These are phyloP conservation scores for Jatropha curcas DNA, from an alignment of 345 rosid species.

Conservation along the genomic window DNA sequence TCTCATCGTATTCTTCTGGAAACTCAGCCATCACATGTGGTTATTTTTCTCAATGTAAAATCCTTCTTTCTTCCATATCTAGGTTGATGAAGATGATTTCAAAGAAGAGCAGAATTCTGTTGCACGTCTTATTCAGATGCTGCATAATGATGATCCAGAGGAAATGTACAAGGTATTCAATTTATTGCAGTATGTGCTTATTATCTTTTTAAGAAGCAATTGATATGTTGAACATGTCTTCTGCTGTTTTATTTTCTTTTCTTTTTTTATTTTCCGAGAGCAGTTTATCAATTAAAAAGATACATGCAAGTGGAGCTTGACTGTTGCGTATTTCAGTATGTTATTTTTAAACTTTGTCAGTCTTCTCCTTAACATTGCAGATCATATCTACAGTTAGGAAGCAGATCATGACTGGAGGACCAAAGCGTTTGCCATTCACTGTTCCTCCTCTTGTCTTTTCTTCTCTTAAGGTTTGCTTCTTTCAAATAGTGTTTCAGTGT, in stretches of 20 bases:
- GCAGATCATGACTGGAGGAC: conserved; percentile 89
- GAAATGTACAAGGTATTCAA: conserved; percentile 92
- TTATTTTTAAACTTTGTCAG: background rate
- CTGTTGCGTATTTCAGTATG: background rate
- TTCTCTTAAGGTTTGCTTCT: conserved; percentile 71
- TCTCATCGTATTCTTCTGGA: background rate
- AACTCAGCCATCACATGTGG: background rate
- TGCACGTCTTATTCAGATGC: conserved; percentile 91
- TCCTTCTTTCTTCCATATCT: conserved; percentile 10
- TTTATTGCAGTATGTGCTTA: conserved; percentile 7
- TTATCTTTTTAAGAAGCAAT: too few species aligned
- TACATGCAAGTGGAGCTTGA: background rate
- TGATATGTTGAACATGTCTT: background rate
- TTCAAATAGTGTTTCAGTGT: conserved; percentile 8
- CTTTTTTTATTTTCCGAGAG: background rate
- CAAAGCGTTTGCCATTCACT: conserved; percentile 83
- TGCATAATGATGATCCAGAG: conserved; percentile 79
- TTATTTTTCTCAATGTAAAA: background rate
- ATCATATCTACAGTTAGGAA: conserved; percentile 74
- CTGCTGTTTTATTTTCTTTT: background rate
- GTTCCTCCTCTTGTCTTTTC: conserved; percentile 93
- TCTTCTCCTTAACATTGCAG: conserved; percentile 48
- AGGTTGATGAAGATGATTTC: conserved; percentile 96
- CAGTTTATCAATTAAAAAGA: background rate
- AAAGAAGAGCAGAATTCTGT: conserved; percentile 98